phyloP scores from a whole-genome alignment of 768 basidiomycete species.

The Lactarius indigo region DNA sequence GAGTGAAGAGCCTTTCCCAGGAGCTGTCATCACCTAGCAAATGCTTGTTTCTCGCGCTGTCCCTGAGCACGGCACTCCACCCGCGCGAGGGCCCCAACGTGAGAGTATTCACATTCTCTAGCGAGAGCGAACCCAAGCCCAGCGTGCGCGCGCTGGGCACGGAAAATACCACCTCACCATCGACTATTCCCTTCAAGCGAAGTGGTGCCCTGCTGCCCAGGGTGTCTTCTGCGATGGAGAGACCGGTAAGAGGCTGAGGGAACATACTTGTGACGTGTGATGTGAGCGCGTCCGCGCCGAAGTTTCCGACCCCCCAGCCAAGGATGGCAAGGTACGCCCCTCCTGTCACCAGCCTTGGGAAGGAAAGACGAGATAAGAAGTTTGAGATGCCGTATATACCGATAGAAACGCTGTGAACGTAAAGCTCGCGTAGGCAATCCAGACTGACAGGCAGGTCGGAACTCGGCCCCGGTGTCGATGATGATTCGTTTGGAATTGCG shows the following conservation, averaged over 20 bases:
- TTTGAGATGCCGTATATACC: conserved; percentile 1
- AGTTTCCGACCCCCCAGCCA: neutral
- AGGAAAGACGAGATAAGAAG: conserved; percentile 6
- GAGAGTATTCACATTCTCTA: neutral
- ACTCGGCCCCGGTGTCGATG: conserved; percentile 11
- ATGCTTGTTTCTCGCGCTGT: neutral
- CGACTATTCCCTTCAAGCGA: neutral
- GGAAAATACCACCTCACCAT: neutral
- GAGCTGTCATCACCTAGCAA: neutral
- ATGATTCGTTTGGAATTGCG: neutral
- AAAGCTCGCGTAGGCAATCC: neutral
- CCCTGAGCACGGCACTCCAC: neutral
- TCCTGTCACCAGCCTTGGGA: neutral
- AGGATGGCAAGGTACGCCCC: conserved; percentile 7
- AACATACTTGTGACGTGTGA: neutral
- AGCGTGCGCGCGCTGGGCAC: neutral
- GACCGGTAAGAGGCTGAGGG: neutral
- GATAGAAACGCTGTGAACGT: conserved; percentile 1
- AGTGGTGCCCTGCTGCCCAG: neutral
- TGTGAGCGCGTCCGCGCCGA: neutral
- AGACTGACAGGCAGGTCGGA: conserved; percentile 5
- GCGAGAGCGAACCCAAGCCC: neutral
- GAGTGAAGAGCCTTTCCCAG: neutral
- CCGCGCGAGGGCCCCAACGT: neutral
- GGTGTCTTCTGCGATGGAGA: conserved; percentile 5